Base-by-base conservation (phyloP, 768 basidiomycete genomes). In the Punctularia strigosozonata region DNA sequence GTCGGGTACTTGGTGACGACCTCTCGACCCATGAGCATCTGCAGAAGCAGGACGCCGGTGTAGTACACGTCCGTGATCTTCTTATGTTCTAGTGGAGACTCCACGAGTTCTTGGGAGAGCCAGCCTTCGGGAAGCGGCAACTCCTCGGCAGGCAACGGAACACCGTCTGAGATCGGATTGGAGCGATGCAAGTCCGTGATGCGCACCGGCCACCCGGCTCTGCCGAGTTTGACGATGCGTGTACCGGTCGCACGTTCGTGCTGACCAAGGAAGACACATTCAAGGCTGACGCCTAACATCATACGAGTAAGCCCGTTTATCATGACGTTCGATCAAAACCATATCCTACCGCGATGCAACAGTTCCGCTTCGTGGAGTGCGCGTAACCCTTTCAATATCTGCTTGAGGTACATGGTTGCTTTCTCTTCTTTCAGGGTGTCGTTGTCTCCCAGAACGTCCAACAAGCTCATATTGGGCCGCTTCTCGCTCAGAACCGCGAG, bases 1-100 rank as follows among this genome's bases (percentile, higher is more conserved):
- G 76, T 72, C 21, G 61, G 56, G 47, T 66, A 82, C 31, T 65
- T 45, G 3, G 57, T 49, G 39, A 67, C 69, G 6, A 84, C 78
- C 45, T 84, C 73, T 37, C 77, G 58, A 0, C 91, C 91, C n/a
- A 79, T 60, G 10, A 94, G 57, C 85, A 94, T 88, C 57, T 92
- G 86, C 37, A 90, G 50, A 26, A 91, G 61, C 2, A 89, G 68
- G 19, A 92, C 70, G 0, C 85, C 90, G 0, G 78, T 74, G 31
- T 75, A 70, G 59, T 91, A 89, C 7, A 94, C 77, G 50, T 95
- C 91, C 21, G 90, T 71, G 30, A 74, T 66, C 28, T 69, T 74
- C 6, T 84, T 81, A 53, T 91, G 91, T 32, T 76, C 51, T n/a
- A 88, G 64, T 0, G 80, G 79, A 19, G 83, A 82, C 26, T 87